Evolutionary conservation across 2,329 filamentous ascomycete genomes (phyloP), one percentile per base, ranked within the genome.

Genomic region (Botrytis medusae): DNA sequence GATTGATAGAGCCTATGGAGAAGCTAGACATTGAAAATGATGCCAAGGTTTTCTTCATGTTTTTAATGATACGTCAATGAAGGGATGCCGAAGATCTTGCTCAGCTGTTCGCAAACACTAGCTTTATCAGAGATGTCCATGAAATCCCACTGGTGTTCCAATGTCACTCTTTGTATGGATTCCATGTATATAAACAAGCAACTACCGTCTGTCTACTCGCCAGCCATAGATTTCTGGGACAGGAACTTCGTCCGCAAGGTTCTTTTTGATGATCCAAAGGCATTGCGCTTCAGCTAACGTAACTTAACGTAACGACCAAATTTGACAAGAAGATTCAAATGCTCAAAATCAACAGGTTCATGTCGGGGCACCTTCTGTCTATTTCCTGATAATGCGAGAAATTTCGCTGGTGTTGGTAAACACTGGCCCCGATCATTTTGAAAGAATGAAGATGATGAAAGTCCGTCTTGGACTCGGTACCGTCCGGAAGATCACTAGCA

Each of bases 191-290:
- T 18, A 29, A 57, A 57, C 12, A 57, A n/a, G 4, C 5, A 32
- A 57, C 29, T 8, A 25, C 9, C 37, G n/a, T n/a, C n/a, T n/a
- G 29, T 60, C 57, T 22, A 34, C 29, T 60, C 57, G 7, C 81
- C 79, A 83, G 4, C 82, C 81, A 71, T 81, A 83, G 44, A 83
- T 72, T 72, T 83, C 81, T 14, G 81, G 82, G 44, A 82, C 81
- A 18, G 80, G 81, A 44, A 82, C 77, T 68, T 71, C 12, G 40
- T 75, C 75, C 42, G 72, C 51, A 10, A 82, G 73, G 18, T 74
- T 60, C 10, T 68, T 65, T 59, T 71, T 71, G 65, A 82, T 64
- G 10, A 76, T 75, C 77, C 79, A 82, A n/a, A 82, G 78, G 69
- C 67, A 77, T 74, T 81, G 78, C n/a, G 74, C 81, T 72, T 83